phyloP scores from a whole-genome alignment of 2,329 filamentous ascomycete species.

The Talaromyces sp. region DNA sequence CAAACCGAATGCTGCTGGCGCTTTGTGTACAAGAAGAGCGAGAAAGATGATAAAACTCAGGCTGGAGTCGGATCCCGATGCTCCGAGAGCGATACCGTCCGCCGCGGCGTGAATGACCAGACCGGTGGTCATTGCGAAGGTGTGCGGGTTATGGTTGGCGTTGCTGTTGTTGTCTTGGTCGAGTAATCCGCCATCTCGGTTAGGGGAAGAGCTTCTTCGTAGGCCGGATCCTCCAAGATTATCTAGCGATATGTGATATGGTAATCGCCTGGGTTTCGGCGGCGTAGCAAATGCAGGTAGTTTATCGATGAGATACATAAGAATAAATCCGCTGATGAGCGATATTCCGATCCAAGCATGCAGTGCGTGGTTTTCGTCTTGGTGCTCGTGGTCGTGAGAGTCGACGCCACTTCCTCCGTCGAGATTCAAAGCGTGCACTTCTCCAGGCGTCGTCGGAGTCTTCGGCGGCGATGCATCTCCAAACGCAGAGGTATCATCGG shows the following conservation, averaged over 20 bases:
- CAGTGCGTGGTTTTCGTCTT: constrained; percentile 51
- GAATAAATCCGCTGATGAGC: constrained; percentile 80
- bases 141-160: constrained; percentile 42
- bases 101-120: constrained; percentile 95
- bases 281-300: constrained; percentile 71
- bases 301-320: constrained; percentile 96
- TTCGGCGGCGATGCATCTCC: constrained; percentile 10
- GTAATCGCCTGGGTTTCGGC: constrained; percentile 63
- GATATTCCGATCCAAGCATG: constrained; percentile 84
- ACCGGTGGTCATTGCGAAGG: constrained; percentile 82
- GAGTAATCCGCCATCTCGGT: constrained; percentile 39
- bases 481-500: constrained; percentile 17
- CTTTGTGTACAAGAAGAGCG: constrained; percentile 97
- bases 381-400: constrained; percentile 24
- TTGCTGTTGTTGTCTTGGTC: constrained; percentile 31
- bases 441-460: constrained; percentile 12
- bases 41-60: constrained; percentile 90
- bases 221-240: constrained; percentile 66
- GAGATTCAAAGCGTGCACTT: constrained; percentile 7
- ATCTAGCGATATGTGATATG: constrained; percentile 84
- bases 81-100: constrained; percentile 93
- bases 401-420: constrained; percentile 28
- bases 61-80: constrained; percentile 75
- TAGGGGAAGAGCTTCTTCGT: constrained; percentile 44
- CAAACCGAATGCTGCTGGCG: constrained; percentile 89